Evolutionary conservation across 2,329 filamentous ascomycete genomes (phyloP).

Genomic region (Diaporthe destruens): DNA sequence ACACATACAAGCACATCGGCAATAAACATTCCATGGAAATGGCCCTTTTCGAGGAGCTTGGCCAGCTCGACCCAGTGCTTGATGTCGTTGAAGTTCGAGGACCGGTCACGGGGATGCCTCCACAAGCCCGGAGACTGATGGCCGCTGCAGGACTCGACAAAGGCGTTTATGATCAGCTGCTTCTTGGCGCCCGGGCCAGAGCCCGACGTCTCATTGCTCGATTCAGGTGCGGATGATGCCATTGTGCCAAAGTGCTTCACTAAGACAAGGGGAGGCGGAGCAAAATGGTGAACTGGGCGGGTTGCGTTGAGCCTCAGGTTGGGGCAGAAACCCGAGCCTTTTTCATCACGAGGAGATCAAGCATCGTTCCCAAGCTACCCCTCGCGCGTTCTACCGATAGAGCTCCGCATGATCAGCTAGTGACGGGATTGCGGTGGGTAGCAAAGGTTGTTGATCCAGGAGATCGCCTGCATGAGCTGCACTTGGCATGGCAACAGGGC

Average conservation of each 20-base stretch:
- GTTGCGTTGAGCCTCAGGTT: background rate
- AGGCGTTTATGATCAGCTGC: slow-evolving; percentile 58
- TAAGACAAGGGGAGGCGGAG: background rate
- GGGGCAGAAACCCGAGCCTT: slow-evolving; percentile 6
- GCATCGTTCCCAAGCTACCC: background rate
- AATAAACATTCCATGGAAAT: slow-evolving; percentile 56
- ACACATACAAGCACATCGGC: slow-evolving; percentile 50
- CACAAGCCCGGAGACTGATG: slow-evolving; percentile 41
- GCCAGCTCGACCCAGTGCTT: slow-evolving; percentile 53
- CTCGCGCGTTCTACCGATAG: background rate
- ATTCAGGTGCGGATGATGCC: slow-evolving; percentile 34
- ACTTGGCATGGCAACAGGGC: slow-evolving; percentile 25
- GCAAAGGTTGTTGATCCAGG: slow-evolving; percentile 17
- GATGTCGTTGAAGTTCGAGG: slow-evolving; percentile 44
- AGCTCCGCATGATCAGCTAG: slow-evolving; percentile 10
- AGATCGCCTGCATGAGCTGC: slow-evolving; percentile 22
- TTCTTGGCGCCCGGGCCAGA: slow-evolving; percentile 48
- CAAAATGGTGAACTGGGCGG: background rate
- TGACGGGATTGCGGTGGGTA: background rate
- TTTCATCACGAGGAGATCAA: slow-evolving; percentile 17
- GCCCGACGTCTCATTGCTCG: background rate
- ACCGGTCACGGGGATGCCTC: slow-evolving; percentile 42
- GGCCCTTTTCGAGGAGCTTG: slow-evolving; percentile 52
- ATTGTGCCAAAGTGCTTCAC: background rate
- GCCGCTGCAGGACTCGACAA: slow-evolving; percentile 48